These are phyloP conservation scores for Coniochaeta sp. DNA, from an alignment of 2,329 filamentous ascomycete genomes.

Conservation along the genomic window DNA sequence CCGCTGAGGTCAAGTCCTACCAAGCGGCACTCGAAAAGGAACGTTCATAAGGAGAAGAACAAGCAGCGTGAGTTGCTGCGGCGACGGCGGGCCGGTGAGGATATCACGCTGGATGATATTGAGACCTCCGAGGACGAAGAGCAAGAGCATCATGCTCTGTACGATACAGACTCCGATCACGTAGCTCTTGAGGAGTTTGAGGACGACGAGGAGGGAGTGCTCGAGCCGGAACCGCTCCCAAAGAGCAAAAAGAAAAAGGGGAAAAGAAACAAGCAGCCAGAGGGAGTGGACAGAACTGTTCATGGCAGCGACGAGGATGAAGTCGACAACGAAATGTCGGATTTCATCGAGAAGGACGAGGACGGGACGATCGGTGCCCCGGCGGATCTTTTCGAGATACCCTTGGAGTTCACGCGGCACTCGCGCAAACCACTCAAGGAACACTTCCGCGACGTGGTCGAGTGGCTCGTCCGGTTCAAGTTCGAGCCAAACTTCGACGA, in stretches of 20 bases:
- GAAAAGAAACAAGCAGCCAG: neutral
- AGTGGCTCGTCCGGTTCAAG: conserved; percentile 77
- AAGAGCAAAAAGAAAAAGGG: neutral
- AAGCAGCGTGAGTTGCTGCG: conserved; percentile 20
- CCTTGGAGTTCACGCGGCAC: conserved; percentile 61
- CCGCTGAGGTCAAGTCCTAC: neutral
- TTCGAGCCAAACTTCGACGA: conserved; percentile 63
- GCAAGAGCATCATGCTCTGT: conserved; percentile 11
- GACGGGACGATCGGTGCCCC: conserved; percentile 49
- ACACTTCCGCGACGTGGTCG: conserved; percentile 66
- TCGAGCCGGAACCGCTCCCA: neutral
- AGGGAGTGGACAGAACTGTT: neutral
- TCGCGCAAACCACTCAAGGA: conserved; percentile 61
- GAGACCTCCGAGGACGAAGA: conserved; percentile 8
- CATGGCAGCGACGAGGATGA: conserved; percentile 1
- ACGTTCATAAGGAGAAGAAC: conserved; percentile 12
- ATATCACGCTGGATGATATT: conserved; percentile 12
- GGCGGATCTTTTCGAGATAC: conserved; percentile 43
- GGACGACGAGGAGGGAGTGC: conserved; percentile 21
- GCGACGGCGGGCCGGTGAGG: conserved; percentile 19
- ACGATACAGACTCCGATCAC: conserved; percentile 22
- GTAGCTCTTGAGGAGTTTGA: conserved; percentile 22
- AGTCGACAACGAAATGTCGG: conserved; percentile 30
- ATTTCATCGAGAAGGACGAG: conserved; percentile 61
- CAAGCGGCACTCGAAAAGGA: neutral